phyloP scores from a whole-genome alignment of 495 filamentous ascomycete genomes.

The Trichodelitschia bisporula region DNA sequence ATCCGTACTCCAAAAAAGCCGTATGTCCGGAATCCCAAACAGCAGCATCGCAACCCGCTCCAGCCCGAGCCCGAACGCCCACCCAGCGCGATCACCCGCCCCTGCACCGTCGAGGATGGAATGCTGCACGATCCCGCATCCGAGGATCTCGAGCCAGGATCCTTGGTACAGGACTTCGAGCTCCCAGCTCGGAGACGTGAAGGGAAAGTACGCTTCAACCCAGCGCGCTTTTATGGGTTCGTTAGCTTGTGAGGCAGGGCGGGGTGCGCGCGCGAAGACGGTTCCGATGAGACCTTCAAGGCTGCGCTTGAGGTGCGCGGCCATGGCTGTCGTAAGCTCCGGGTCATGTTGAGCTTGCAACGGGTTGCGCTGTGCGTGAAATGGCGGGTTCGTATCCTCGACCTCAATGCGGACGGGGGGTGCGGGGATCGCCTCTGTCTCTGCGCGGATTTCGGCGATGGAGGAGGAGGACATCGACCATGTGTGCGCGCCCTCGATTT shows the following conservation, averaged over 20 bases:
- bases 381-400: constrained; percentile 63
- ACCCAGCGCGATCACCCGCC: constrained; percentile 52
- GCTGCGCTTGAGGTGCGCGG: constrained; percentile 67
- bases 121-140: constrained; percentile 79
- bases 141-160: constrained; percentile 84
- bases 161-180: constrained; percentile 87
- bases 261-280: constrained; percentile 29
- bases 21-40: constrained; percentile 85
- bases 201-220: constrained; percentile 94
- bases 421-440: constrained; percentile 38
- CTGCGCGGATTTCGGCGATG: constrained; percentile 15
- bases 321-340: constrained; percentile 63
- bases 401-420: constrained; percentile 59
- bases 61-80: constrained; percentile 87
- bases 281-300: constrained; percentile 73
- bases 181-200: constrained; percentile 87
- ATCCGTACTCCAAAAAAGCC: constrained; percentile 90
- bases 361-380: constrained; percentile 61
- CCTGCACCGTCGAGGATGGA: constrained; percentile 51
- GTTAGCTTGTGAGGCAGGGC: constrained; percentile 19
- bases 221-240: constrained; percentile 69
- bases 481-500: constrained; percentile 86
- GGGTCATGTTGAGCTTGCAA: constrained; percentile 37
- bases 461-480: constrained; percentile 53
- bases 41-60: constrained; percentile 92